Conservation (phyloP, 495 filamentous ascomycete species). For the Daldinia vernicosa region DNA sequence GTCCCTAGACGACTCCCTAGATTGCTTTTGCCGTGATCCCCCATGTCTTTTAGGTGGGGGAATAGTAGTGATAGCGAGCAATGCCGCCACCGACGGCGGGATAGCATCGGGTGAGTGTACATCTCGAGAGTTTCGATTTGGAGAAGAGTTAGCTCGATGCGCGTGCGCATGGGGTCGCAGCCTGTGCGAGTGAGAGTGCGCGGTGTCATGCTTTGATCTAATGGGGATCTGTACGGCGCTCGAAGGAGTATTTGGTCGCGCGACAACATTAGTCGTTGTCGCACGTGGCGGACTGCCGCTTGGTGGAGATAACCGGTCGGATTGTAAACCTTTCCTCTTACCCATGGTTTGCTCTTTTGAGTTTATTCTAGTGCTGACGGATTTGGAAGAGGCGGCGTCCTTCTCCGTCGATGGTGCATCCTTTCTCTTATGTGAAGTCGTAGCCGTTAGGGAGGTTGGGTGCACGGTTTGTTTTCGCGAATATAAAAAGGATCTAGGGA, state of each 20-base stretch:
- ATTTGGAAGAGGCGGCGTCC: slow-evolving; percentile 16
- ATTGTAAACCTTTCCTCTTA: slow-evolving; percentile 39
- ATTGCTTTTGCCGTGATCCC: slow-evolving; percentile 31
- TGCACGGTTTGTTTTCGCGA: slow-evolving; percentile 31
- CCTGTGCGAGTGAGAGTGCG: slow-evolving; percentile 35
- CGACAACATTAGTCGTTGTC: slow-evolving; percentile 39
- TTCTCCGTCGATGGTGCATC: slow-evolving; percentile 43
- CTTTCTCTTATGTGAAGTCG: slow-evolving; percentile 40
- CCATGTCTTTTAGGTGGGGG: slow-evolving; percentile 54
- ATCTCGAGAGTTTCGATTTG: slow-evolving; percentile 43
- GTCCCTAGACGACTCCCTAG: slow-evolving; percentile 49
- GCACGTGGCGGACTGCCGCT: slow-evolving; percentile 46
- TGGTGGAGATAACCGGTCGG: slow-evolving; percentile 35
- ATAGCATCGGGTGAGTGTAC: slow-evolving; percentile 60
- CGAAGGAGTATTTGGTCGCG: slow-evolving; percentile 51
- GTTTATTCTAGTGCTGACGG: slow-evolving; percentile 24
- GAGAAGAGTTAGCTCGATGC: slow-evolving; percentile 40
- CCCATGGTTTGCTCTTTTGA: slow-evolving; percentile 43
- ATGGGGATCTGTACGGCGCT: slow-evolving; percentile 59
- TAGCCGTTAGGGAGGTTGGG: slow-evolving; percentile 21
- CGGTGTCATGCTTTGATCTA: slow-evolving; percentile 46
- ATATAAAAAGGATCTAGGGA: slow-evolving; percentile 51
- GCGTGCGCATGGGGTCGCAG: slow-evolving; percentile 24
- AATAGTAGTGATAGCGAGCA: slow-evolving; percentile 68
- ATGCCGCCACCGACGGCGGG: slow-evolving; percentile 66